These are phyloP conservation scores for Inga leiocalycina DNA, from an alignment of 306 rosid genomes.

Conservation along the genomic window DNA sequence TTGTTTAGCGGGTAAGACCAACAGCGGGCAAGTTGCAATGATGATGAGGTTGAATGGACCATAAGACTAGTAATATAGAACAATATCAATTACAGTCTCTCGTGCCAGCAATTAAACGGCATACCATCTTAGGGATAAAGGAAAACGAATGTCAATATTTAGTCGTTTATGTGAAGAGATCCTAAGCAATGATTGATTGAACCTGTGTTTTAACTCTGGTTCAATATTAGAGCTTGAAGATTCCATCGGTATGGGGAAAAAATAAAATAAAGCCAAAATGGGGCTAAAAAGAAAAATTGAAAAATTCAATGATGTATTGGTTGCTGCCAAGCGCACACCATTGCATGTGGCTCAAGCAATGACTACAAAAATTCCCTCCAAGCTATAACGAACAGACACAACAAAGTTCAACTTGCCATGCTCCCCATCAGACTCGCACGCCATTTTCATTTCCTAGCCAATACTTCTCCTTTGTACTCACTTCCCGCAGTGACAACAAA, in stretches of 20 bases:
- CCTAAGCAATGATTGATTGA: constrained; percentile 29
- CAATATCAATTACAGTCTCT: constrained; percentile 5
- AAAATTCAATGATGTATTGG: neutral
- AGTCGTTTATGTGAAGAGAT: constrained; percentile 27
- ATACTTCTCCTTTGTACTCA: constrained; percentile 92
- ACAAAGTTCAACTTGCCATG: constrained; percentile 3
- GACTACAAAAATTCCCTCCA: constrained; percentile 45
- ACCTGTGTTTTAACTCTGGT: constrained; percentile 32
- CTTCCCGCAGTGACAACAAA: constrained; percentile 86
- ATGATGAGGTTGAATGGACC: neutral
- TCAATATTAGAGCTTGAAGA: constrained; percentile 6
- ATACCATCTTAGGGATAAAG: neutral
- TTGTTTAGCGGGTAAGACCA: neutral
- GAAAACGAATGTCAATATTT: neutral
- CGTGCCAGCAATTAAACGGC: constrained; percentile 20
- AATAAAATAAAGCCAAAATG: neutral
- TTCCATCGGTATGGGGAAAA: neutral
- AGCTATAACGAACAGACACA: constrained; percentile 18
- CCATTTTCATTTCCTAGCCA: constrained; percentile 82
- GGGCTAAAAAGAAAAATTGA: neutral
- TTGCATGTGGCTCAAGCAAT: constrained; percentile 27
- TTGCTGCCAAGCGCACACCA: constrained; percentile 33
- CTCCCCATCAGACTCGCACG: constrained; percentile 20
- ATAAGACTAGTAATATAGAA: neutral
- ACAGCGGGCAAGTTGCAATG: neutral